phyloP scores from a whole-genome alignment of 345 rosid genomes.

The Syzygium aqueum region DNA sequence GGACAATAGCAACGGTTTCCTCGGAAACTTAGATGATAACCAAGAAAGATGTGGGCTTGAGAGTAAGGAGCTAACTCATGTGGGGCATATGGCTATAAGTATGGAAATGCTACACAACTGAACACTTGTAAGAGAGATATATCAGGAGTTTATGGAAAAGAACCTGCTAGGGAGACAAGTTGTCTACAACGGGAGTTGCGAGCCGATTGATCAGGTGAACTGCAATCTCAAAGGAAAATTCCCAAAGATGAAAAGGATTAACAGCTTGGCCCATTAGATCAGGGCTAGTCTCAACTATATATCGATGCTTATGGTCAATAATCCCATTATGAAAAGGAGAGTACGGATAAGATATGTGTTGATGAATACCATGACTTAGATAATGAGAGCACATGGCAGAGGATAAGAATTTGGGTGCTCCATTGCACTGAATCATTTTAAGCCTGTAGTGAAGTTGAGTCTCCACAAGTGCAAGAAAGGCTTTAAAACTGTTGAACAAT shows the following conservation, averaged over 20 bases:
- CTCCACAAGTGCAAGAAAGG: too few species aligned
- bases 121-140: neutral
- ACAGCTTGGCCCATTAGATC: too few species aligned
- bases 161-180: neutral
- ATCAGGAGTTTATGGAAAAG: neutral
- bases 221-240: neutral
- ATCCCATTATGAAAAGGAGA: too few species aligned
- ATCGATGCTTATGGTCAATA: too few species aligned
- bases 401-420: too few species aligned
- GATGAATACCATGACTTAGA: too few species aligned
- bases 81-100: neutral
- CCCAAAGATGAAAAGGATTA: neutral
- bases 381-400: too few species aligned
- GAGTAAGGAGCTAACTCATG: neutral
- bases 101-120: neutral
- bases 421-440: too few species aligned
- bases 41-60: neutral
- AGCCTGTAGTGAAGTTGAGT: too few species aligned
- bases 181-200: neutral
- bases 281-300: too few species aligned
- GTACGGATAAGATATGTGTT: too few species aligned
- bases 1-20: neutral
- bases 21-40: neutral
- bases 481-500: too few species aligned
- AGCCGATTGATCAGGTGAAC: neutral